Evolutionary conservation across 768 basidiomycete species (phyloP).

Genomic region (Termitomyces bulborhizus): DNA sequence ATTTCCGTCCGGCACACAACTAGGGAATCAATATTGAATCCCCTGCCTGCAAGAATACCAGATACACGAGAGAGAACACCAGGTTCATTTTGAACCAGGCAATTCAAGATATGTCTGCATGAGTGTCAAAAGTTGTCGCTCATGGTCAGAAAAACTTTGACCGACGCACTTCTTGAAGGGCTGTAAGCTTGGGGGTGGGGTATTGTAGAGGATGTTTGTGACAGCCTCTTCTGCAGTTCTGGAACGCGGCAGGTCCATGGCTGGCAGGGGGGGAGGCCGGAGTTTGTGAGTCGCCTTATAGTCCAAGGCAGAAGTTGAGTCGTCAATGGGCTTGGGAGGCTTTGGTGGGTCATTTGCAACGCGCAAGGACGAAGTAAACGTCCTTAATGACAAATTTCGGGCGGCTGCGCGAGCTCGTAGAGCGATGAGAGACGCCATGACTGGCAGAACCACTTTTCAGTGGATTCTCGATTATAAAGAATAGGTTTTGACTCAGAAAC

Average conservation of each 20-base stretch:
- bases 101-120: constrained; percentile 88
- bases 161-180: constrained; percentile 82
- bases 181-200: constrained; percentile 84
- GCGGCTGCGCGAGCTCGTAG: constrained; percentile 26
- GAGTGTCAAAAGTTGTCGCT: constrained; percentile 2
- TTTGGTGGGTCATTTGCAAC: constrained; percentile 42
- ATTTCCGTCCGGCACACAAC: constrained; percentile 98
- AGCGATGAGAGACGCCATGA: constrained; percentile 23
- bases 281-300: constrained; percentile 73
- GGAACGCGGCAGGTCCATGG: constrained; percentile 76
- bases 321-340: constrained; percentile 78
- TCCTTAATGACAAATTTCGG: constrained; percentile 23
- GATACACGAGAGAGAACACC: constrained; percentile 98
- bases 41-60: constrained; percentile 93
- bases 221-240: constrained; percentile 94
- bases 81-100: constrained; percentile 98
- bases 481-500: too few relatives aligned
- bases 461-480: too few relatives aligned
- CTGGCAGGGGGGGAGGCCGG: constrained; percentile 80
- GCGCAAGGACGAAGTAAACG: constrained; percentile 30
- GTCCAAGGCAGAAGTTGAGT: constrained; percentile 92
- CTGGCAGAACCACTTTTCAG: background rate
- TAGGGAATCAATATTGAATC: constrained; percentile 98
- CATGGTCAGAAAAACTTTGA: background rate
- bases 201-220: constrained; percentile 96